phyloP scores from a whole-genome alignment of 208 protist genomes.

The Porcisia hertigi region DNA sequence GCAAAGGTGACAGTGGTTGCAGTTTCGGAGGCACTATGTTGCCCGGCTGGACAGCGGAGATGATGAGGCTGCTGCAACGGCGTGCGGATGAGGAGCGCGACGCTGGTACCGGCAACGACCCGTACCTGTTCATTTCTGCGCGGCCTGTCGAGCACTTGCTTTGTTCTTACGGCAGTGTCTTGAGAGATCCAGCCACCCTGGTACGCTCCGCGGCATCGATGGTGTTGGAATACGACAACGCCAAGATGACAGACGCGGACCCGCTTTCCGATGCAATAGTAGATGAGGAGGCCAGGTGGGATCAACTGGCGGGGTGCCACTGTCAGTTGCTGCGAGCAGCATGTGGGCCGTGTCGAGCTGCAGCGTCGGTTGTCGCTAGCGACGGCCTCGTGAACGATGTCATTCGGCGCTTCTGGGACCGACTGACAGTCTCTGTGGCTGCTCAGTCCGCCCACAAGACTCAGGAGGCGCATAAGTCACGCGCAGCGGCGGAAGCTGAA shows the following conservation, averaged over 20 bases:
- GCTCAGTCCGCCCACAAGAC: constrained; percentile 36
- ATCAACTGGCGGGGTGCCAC: constrained; percentile 63
- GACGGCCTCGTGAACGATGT: constrained; percentile 71
- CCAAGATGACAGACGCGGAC: constrained; percentile 33
- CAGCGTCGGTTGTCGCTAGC: constrained; percentile 30
- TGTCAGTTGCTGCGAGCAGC: constrained; percentile 60
- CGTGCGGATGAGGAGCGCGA: constrained; percentile 24
- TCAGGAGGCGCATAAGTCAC: constrained; percentile 23
- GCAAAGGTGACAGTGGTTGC: neutral
- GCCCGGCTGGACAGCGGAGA: constrained; percentile 20
- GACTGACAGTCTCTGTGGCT: constrained; percentile 68
- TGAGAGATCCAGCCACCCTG: constrained; percentile 17
- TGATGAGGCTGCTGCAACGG: constrained; percentile 22
- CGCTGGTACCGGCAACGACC: constrained; percentile 19
- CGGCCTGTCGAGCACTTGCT: constrained; percentile 32
- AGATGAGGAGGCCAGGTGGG: constrained; percentile 61
- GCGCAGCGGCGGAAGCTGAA: constrained; percentile 19
- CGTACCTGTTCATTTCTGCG: constrained; percentile 27
- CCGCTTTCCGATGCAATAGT: constrained; percentile 42
- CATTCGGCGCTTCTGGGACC: constrained; percentile 82
- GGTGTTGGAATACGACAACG: constrained; percentile 10
- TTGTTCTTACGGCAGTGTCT: constrained; percentile 31
- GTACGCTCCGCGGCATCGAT: constrained; percentile 23
- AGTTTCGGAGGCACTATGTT: neutral
- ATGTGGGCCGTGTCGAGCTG: constrained; percentile 17